Evolutionary conservation across 2,329 filamentous ascomycete species (phyloP).

Genomic region (Cercospora citrullina): DNA sequence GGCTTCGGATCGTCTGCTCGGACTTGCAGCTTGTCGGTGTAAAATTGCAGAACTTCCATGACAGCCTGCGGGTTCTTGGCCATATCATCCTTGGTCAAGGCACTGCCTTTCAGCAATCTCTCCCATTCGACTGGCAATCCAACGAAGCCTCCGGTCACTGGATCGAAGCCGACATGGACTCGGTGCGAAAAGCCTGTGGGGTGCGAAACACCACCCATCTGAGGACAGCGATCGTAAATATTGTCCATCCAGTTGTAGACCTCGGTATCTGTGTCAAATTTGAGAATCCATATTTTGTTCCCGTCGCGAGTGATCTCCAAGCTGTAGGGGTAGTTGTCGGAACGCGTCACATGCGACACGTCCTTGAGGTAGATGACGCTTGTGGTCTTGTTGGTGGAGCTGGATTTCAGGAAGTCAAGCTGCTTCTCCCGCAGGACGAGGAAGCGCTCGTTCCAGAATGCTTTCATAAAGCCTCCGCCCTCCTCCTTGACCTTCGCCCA

Average conservation of each 20-base stretch:
- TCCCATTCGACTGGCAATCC: conserved; percentile 96
- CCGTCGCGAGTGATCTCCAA: conserved; percentile 93
- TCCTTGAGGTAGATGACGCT: conserved; percentile 82
- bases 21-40: conserved; percentile 76
- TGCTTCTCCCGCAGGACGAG: conserved; percentile 89
- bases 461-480: conserved; percentile 62
- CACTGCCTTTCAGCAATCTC: conserved; percentile 90
- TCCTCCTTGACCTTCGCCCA: conserved; percentile 89
- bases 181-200: conserved; percentile 97
- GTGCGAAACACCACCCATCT: conserved; percentile 97
- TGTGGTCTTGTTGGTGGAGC: conserved; percentile 77
- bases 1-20: conserved; percentile 68
- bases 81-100: conserved; percentile 98
- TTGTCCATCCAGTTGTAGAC: conserved; percentile 99
- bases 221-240: conserved; percentile 93
- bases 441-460: conserved; percentile 82
- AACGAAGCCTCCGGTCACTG: conserved; percentile 90
- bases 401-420: conserved; percentile 90
- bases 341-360: conserved; percentile 84
- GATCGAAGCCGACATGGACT: conserved; percentile 96
- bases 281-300: conserved; percentile 82
- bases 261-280: conserved; percentile 92
- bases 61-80: conserved; percentile 79
- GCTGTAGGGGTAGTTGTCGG: conserved; percentile 86
- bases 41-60: conserved; percentile 82